Base-by-base conservation (phyloP, 306 rosid species). In the Pterocarpus santalinus region DNA sequence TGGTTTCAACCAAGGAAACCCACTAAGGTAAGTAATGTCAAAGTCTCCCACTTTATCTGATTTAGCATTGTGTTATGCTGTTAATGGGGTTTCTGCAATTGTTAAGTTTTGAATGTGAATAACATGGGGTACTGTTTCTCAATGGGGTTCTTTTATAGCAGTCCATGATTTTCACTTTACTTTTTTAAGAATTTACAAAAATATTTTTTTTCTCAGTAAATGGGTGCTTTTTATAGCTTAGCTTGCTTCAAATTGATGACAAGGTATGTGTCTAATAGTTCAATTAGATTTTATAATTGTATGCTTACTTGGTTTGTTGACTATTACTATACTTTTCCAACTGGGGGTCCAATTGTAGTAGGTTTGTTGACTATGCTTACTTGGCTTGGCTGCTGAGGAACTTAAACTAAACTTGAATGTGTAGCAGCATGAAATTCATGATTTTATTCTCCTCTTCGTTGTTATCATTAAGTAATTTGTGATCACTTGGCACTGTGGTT, bases 1-100 rank as follows among this genome's bases (percentile, higher is more conserved):
- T 78, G 98, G 88, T 60, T 95, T 92, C 82, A 90, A 95, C 86
- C 88, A 90, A 79, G 97, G 98, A 72, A 92, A 90, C 87, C 98
- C 97, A 43, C 82, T 88, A 30, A 91, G 97, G 98, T 92, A 69
- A 33, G 49, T 53, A 81, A 72, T 79, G 75, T 73, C 58, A 13
- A 51, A 52, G 69, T 52, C 57, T 16, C 72, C 38, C 32, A 56
- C 87, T 80, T 75, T 73, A 63, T 72, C 72, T 73, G 8, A 61
- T 57, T 69, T 52, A 53, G 78, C 73, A 28, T 52, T 53, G 69
- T 55, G 69, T 60, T 35, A 68, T 49, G 52, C 69, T 80, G 69
- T 34, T 2, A 56, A 55, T 56, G 78, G 81, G 64, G 68, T 32
- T 68, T 66, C 56, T 67, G 75, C 68, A 28, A 28, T 15, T 68